Conservation (phyloP, 441 rosid genomes). For the Jatropha multifida region DNA sequence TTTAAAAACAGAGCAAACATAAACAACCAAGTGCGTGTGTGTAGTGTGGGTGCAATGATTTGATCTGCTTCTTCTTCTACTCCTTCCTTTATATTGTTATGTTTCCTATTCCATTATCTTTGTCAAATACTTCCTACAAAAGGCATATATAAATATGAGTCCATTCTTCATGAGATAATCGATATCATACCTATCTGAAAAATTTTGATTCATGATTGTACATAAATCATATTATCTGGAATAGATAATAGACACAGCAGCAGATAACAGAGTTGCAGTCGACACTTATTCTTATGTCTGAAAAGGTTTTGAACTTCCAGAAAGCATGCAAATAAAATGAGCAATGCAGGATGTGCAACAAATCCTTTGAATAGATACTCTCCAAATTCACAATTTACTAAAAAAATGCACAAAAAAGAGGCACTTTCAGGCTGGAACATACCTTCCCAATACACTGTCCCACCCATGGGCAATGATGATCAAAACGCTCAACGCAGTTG, state of each 20-base stretch:
- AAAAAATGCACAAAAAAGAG: constrained; percentile 3
- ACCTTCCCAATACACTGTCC: constrained; percentile 96
- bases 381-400: not conserved
- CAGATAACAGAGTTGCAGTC: not conserved
- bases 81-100: not conserved
- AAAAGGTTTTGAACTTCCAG: not conserved
- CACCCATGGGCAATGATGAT: constrained; percentile 97
- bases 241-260: not conserved
- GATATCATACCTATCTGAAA: not conserved
- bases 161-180: not conserved
- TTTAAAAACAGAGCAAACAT: not conserved
- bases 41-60: not conserved
- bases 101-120: not conserved
- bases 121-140: not conserved
- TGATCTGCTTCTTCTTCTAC: not conserved
- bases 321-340: not conserved
- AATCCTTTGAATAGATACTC: not conserved
- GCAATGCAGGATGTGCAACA: not conserved
- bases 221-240: not conserved
- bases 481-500: constrained; percentile 85
- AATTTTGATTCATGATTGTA: not conserved
- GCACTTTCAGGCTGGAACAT: constrained; percentile 18
- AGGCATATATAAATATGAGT: not conserved
- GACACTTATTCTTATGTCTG: not conserved
- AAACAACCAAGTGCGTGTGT: not conserved